Evolutionary conservation across 2,329 filamentous ascomycete genomes (phyloP), one percentile per base, ranked within the genome.

Genomic region (Penicillium hordei): DNA sequence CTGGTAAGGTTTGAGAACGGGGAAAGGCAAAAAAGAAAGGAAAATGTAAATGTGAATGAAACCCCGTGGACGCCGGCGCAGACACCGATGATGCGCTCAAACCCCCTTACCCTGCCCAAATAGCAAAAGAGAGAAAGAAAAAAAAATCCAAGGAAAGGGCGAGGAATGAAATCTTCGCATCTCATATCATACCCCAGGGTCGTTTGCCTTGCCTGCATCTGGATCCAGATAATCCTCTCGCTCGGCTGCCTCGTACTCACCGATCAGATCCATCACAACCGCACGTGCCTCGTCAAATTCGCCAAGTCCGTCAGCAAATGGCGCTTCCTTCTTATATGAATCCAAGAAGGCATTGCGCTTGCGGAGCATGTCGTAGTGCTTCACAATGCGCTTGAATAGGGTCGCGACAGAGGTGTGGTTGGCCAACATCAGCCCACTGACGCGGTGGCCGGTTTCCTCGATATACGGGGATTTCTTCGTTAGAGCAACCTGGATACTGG

Each of bases 331-430:
- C 79, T 96, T 97, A 79, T 99, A 99, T 46, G 87, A 87, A 68
- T 99, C 94, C 70, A 99, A 84, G 76, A 97, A 99, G 49, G 94
- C 94, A 74, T 97, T 97, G 51, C 93, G 89, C 78, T 97, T 97
- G 58, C 94, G 86, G 81, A 99, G 89, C 27, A 90, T 88, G 68
- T 96, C 93, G 76, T 97, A 99, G 72, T 96, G 93, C 62, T 86
- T 85, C 15, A 97, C 85, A 61, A 97, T 96, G 44, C 93, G 87
- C 75, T 95, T 96, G 81, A 99, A 99, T 10, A 99, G 83, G 25
- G 94, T 97, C 46, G 93, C 91, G 66, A 99, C 96, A 63, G 93
- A 96, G 0, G 94, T 99, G 74, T 99, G 94, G 72, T 99, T 99
- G 13, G 94, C 94, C 59, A 99, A 81, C 94, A 99, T 99, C 58